Evolutionary conservation across 768 basidiomycete genomes (phyloP).

Genomic region (Lentinula lateritia): DNA sequence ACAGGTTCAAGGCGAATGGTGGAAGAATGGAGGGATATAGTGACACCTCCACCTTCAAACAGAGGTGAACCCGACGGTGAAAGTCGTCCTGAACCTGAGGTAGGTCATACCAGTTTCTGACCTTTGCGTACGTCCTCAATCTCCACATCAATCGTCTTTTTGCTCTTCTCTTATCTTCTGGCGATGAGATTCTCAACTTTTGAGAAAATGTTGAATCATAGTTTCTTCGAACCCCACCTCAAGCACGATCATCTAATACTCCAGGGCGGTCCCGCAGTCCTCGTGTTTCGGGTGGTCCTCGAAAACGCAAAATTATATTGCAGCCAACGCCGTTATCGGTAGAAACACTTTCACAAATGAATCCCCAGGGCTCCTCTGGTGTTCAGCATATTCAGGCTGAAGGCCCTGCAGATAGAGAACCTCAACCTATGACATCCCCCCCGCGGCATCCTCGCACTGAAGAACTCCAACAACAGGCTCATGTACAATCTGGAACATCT

Average conservation of each 20-base stretch:
- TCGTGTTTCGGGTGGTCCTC: constrained; percentile 1
- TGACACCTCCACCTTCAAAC: neutral
- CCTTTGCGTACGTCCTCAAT: neutral
- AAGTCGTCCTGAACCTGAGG: neutral
- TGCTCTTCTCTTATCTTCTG: neutral
- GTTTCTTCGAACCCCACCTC: neutral
- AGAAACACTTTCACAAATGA: neutral
- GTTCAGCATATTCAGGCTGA: neutral
- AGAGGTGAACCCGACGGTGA: neutral
- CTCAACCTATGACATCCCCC: neutral
- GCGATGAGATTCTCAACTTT: constrained; percentile 1
- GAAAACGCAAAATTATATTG: neutral
- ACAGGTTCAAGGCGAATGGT: neutral
- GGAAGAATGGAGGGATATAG: constrained; percentile 3
- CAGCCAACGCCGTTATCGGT: neutral
- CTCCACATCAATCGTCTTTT: neutral
- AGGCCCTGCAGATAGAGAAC: neutral
- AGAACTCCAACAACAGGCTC: neutral
- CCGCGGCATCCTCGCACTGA: neutral
- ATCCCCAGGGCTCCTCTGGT: neutral
- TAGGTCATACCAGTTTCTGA: neutral
- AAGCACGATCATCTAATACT: neutral
- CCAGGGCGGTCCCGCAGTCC: neutral
- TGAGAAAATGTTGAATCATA: neutral
- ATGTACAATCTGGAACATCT: neutral